Evolutionary conservation across 805 yeast species (phyloP).

Genomic region (Ogataea saltuana): DNA sequence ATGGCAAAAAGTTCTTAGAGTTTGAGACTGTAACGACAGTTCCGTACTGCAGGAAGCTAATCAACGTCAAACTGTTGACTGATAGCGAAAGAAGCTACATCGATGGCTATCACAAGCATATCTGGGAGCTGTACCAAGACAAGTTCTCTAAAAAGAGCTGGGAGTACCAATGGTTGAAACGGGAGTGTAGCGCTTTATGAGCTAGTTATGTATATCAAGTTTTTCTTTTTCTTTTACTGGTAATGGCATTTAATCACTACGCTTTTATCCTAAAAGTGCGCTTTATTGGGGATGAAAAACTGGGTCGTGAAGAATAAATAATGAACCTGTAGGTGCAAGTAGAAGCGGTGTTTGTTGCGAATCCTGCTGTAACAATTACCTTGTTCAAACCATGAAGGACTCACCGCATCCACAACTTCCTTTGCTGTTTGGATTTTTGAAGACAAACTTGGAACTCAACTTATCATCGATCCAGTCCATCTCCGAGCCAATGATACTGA

Average conservation of each 20-base stretch:
- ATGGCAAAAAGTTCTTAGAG: slow-evolving; percentile 46
- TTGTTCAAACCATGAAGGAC: slow-evolving; percentile 85
- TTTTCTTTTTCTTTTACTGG: background rate
- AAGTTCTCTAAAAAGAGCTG: slow-evolving; percentile 40
- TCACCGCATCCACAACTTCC: slow-evolving; percentile 99
- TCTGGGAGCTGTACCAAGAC: slow-evolving; percentile 46
- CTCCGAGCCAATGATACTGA: slow-evolving; percentile 93
- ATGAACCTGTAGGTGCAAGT: no score
- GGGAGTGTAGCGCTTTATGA: slow-evolving; percentile 42
- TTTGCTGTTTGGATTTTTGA: slow-evolving; percentile 93
- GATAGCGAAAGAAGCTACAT: slow-evolving; percentile 51
- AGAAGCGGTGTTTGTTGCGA: no score
- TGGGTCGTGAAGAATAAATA: no score
- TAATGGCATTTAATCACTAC: no score
- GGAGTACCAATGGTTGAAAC: slow-evolving; percentile 50
- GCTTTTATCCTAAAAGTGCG: slow-evolving; percentile 1
- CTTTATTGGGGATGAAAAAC: slow-evolving; percentile 4
- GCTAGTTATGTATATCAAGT: background rate
- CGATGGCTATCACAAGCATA: slow-evolving; percentile 46
- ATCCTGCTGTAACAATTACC: no score
- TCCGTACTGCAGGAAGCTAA: slow-evolving; percentile 56
- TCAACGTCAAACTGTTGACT: slow-evolving; percentile 44
- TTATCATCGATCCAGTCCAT: slow-evolving; percentile 99
- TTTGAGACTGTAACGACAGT: slow-evolving; percentile 60
- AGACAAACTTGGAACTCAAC: slow-evolving; percentile 82